phyloP scores from a whole-genome alignment of 805 yeast genomes.

The Hanseniaspora nectarophila region DNA sequence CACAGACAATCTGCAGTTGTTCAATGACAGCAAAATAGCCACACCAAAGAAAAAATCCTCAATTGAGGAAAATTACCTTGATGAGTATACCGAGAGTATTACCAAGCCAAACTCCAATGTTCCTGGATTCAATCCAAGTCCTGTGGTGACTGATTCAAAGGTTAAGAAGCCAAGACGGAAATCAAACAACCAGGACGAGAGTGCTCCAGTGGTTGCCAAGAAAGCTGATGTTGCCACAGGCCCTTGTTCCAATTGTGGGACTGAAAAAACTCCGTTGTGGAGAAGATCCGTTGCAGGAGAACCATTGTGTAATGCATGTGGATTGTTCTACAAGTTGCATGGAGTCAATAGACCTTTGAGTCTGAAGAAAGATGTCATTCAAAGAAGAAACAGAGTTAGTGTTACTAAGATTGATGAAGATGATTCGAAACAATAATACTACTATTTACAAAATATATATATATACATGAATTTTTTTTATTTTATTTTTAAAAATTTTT shows the following conservation, averaged over 20 bases:
- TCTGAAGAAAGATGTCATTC: constrained; percentile 81
- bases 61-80: not conserved
- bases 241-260: constrained; percentile 73
- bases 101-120: not conserved
- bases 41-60: not conserved
- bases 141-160: not conserved
- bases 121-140: not conserved
- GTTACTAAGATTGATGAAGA: not conserved
- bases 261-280: constrained; percentile 89
- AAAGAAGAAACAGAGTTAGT: constrained; percentile 60
- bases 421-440: not conserved
- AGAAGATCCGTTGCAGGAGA: constrained; percentile 80
- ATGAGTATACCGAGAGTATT: not conserved
- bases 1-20: not conserved
- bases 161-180: not conserved
- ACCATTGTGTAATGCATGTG: constrained; percentile 92
- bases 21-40: not conserved
- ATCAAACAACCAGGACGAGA: not conserved
- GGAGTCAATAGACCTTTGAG: constrained; percentile 87
- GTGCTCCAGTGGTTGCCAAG: not conserved
- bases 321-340: constrained; percentile 76
- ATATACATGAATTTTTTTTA: not conserved
- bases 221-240: constrained; percentile 6
- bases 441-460: no score
- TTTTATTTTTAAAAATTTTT: not conserved